Evolutionary conservation across 2,329 filamentous ascomycete genomes (phyloP).

Genomic region (Elsinoe perseae): DNA sequence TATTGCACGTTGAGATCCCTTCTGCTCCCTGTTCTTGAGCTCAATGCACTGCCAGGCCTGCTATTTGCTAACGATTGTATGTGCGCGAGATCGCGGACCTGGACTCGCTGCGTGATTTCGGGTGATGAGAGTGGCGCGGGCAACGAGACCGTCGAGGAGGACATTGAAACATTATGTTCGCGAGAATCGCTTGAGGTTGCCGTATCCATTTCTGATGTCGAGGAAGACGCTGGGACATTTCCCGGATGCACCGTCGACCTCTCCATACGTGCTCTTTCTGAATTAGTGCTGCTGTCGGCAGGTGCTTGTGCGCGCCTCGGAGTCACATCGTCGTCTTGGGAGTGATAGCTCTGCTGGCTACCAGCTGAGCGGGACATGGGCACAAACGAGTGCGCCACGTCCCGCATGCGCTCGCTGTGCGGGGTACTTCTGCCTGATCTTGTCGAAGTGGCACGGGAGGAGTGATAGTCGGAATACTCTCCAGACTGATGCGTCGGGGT

Average conservation of each 20-base stretch:
- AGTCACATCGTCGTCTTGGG: constrained; percentile 11
- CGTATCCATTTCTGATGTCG: not conserved
- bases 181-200: not conserved
- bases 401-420: constrained; percentile 5
- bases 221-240: constrained; percentile 2
- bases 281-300: not conserved
- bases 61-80: constrained; percentile 82
- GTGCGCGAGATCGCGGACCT: constrained; percentile 81
- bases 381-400: constrained; percentile 12
- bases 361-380: constrained; percentile 17
- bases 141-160: constrained; percentile 36
- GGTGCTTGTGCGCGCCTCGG: constrained; percentile 11
- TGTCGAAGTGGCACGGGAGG: constrained; percentile 5
- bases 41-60: constrained; percentile 27
- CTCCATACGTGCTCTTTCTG: constrained; percentile 3
- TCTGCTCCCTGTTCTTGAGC: constrained; percentile 35
- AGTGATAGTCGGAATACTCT: constrained; percentile 8
- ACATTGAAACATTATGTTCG: constrained; percentile 19
- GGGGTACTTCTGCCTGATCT: constrained; percentile 14
- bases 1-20: constrained; percentile 58
- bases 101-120: constrained; percentile 50
- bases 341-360: constrained; percentile 16
- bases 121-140: constrained; percentile 26
- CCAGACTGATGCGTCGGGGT: constrained; percentile 20
- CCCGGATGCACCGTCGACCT: not conserved